A percentile compares a stretch with the other conserved stretches of the same genome.
Evolutionary conservation across 306 rosid species (phyloP).

Genomic region (Citrullus colocynthis): DNA sequence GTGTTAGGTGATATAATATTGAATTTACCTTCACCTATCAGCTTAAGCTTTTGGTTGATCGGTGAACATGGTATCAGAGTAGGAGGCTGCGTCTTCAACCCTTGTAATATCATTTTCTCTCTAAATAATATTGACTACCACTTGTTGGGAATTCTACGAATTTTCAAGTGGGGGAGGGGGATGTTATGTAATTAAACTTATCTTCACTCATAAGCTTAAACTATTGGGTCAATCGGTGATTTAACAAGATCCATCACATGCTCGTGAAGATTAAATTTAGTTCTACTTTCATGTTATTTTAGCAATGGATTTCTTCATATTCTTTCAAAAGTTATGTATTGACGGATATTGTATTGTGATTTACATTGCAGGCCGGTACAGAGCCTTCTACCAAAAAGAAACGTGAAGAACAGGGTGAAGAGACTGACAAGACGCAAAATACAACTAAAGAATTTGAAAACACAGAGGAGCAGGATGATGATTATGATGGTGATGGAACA

Average conservation of each 20-base stretch:
- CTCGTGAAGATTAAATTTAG: neutral
- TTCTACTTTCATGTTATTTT: neutral
- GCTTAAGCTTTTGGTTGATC: no score
- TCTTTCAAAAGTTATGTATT: neutral
- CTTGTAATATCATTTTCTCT: no score
- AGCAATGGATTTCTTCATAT: neutral
- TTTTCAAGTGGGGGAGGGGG: no score
- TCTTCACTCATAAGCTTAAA: no score
- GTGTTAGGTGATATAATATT: no score
- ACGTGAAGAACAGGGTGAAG: neutral
- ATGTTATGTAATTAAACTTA: no score
- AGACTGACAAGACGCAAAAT: neutral
- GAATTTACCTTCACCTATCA: no score
- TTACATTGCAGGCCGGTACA: neutral
- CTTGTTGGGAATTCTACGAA: no score
- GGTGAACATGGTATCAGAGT: no score
- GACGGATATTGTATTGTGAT: neutral
- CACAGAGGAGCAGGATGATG: neutral
- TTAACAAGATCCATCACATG: neutral
- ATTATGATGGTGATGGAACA: neutral
- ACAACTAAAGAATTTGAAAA: conserved; percentile 2
- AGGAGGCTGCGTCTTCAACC: no score
- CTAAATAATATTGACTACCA: no score
- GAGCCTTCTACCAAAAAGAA: conserved; percentile 6
- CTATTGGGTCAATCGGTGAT: no score